Evolutionary conservation across 2,329 filamentous ascomycete species (phyloP), one percentile per base, ranked within the genome.

Genomic region (Fusarium chlamydosporum): DNA sequence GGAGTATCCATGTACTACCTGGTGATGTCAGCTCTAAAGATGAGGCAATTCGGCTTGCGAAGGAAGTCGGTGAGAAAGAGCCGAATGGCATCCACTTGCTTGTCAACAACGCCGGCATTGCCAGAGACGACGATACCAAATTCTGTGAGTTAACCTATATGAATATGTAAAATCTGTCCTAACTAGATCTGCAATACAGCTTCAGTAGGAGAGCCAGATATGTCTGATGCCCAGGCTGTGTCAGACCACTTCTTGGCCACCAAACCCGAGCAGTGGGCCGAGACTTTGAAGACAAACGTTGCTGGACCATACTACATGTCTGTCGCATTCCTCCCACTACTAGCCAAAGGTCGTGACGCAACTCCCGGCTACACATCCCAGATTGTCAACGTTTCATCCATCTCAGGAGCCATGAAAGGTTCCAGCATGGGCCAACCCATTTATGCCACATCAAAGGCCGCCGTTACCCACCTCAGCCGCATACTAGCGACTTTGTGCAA

Each of bases 401-500:
- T 43, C 2, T 62, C 60, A 0, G 60, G 60, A 13, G 57, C 41
- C 0, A 62, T 62, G 48, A 62, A 62, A 4, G 48, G 60, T 0
- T 62, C 60, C 0, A 62, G 57, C 18, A 48, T 43, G 60, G 57
- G 60, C 0, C 60, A 62, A 1, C 48, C 60, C 1, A 12, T 34
- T 12, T 62, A 62, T 0, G 57, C 60, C 0, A 47, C 57, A 9
- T 62, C 60, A 1, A 62, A 48, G 9, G 60, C 60, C 6, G 60
- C 57, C 2, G 12, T 62, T 0, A 62, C 57, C 0, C 60, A 62
- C 16, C 57, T 62, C 4, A 62, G 57, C 2, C 60, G 60, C 10
- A 62, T 62, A 2, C 51, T 62, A 3, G 60, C 60, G 7, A 62
- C 60, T 7, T 35, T 62, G 1, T 26, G 29, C 13, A 62, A 62